Percentiles rank a stretch among this genome's conserved stretches.
These are phyloP conservation scores for Gamsiella multidivaricata DNA, from an alignment of 192 early-diverging fungal species.

Conservation along the genomic window DNA sequence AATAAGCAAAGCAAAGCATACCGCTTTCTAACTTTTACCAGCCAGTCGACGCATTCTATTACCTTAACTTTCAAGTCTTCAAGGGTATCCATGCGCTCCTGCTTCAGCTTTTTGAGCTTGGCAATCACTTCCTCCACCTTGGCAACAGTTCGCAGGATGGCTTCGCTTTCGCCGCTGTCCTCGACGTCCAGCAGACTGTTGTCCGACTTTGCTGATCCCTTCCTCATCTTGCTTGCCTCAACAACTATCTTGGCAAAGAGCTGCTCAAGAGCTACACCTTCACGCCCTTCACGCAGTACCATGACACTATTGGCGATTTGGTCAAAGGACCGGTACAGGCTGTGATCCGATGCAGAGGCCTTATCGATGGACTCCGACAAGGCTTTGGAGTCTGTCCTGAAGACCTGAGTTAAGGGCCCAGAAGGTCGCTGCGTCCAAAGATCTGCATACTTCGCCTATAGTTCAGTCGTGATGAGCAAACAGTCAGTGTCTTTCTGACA, in stretches of 20 bases:
- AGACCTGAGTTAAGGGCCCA: constrained; percentile 71
- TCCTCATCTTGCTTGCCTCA: constrained; percentile 30
- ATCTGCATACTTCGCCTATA: constrained; percentile 76
- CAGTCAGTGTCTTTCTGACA: no score
- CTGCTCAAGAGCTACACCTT: constrained; percentile 54
- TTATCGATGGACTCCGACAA: constrained; percentile 83
- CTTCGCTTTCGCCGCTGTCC: constrained; percentile 52
- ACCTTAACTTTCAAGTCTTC: constrained; percentile 84
- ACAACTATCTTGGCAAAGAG: constrained; percentile 57
- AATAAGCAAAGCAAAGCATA: no score
- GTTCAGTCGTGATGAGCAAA: no score
- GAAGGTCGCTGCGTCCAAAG: constrained; percentile 90
- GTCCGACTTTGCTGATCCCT: constrained; percentile 31
- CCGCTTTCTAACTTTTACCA: no score
- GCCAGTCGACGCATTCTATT: no score
- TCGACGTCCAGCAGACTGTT: constrained; percentile 68
- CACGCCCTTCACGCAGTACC: constrained; percentile 57
- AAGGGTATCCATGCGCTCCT: constrained; percentile 73
- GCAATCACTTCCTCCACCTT: constrained; percentile 72
- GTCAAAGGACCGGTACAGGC: constrained; percentile 59
- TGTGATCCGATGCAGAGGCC: constrained; percentile 71
- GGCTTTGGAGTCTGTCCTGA: constrained; percentile 79
- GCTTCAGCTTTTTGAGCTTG: constrained; percentile 74
- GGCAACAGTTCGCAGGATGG: constrained; percentile 63
- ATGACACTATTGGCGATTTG: constrained; percentile 53